Evolutionary conservation across 768 basidiomycete species (phyloP), one percentile per base, ranked within the genome.

Genomic region (Pleurotus tuber-regium): DNA sequence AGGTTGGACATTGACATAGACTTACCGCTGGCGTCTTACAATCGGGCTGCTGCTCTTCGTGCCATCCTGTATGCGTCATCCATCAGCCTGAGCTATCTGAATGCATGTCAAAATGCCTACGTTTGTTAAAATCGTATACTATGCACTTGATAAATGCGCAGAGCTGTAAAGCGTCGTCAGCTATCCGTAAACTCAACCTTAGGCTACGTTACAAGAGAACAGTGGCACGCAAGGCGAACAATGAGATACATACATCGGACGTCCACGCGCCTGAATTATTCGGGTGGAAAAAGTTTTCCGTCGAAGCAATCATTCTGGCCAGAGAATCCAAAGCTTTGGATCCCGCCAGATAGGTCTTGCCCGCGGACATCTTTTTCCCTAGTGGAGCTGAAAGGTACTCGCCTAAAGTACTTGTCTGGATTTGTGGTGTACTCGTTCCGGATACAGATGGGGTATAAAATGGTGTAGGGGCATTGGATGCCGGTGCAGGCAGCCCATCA

Each of bases 201-300:
- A 26, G 10, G 21, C 28, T 18, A n/a, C 18, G 14, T 16, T 19
- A 35, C 12, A 51, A 2, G 35, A 51, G 12, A 14, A n/a, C n/a
- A n/a, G n/a, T n/a, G n/a, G n/a, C n/a, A n/a, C n/a, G n/a, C n/a
- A n/a, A 46, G 4, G 10, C 44, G 29, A 43, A 30, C 18, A 33
- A 43, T 16, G 24, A 18, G 43, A 4, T 26, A 68, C 78, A 53
- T 68, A 86, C 86, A 71, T 88, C 86, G 46, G 76, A 69, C 3
- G 90, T 90, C 87, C 90, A 93, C 9, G 79, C 73, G 7, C 92
- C 92, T 1, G 89, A 89, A 61, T 92, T 93, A 8, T 86, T 86
- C 0, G 92, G 92, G 63, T 94, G 92, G 70, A 94, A 96, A 70
- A 92, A 93, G 51, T 84, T 85, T 66, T 96, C 93, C 23, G 84